Base-by-base conservation (phyloP, 1,284 basidiomycete species). In the Boletus semigastroideus region DNA sequence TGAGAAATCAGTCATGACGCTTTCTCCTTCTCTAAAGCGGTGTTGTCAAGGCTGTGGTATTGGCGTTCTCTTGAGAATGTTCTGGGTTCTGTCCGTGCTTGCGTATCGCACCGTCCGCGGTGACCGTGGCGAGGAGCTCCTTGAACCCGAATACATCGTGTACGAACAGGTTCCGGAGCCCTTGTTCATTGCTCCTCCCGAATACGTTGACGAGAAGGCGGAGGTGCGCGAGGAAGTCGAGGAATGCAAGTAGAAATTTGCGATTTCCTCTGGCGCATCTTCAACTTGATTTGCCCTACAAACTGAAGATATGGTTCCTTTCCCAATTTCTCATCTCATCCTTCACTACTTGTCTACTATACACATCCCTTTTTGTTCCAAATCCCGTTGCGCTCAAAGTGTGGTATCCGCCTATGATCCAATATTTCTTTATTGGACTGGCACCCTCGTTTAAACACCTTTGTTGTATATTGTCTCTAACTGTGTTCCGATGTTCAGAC, bases 41-140 rank as follows among this genome's bases (percentile, higher is more conserved):
- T 25, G 33, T 22, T 52, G 28, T 42, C 41, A 51, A 89, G 86
- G 87, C 28, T 89, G 86, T 61, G 88, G 88, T 51, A 80, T 90
- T 44, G 88, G 88, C 51, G 87, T 89, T 45, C 76, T 91, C 33
- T 68, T 90, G 48, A 78, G 88, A 66, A 88, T 90, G 84, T 61
- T 88, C 63, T 91, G 78, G 77, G 87, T 90, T 56, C 65, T 90
- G 57, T 66, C 74, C 31, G 71, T 90, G 55, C 68, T 91, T 56
- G 61, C 74, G 33, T 78, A 75, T 57, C 84, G 88, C 59, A 65
- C 78, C 33, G 56, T 84, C 66, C 74, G 71, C 9, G 77, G 79
- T 53, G 63, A 63, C 16, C 66, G 61, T 39, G 70, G 73, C 5
- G 75, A 79, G 25, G 61, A 68, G n/a, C 48, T 56, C 38, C 58